Evolutionary conservation across 257 asterid genomes (phyloP).

Genomic region (Leptodermis oblonga): DNA sequence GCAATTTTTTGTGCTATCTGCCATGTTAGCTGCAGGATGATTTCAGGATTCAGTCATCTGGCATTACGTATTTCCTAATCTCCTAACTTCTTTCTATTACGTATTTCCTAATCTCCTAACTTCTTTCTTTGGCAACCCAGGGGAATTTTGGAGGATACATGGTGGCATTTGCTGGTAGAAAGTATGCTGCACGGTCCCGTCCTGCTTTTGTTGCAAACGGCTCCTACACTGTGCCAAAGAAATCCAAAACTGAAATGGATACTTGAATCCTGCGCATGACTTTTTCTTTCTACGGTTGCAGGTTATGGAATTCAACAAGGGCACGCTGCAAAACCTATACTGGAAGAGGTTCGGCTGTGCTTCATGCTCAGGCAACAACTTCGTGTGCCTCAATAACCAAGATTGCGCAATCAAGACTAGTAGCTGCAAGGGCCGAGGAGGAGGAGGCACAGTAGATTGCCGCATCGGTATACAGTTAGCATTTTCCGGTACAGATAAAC

Average conservation of each 20-base stretch:
- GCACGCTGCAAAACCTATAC: constrained; percentile 84
- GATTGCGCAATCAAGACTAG: constrained; percentile 81
- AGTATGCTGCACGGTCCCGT: constrained; percentile 81
- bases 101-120: no score
- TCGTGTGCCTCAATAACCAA: constrained; percentile 76
- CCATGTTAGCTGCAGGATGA: neutral
- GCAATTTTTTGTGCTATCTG: neutral
- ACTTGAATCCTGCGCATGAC: neutral
- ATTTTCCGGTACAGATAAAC: constrained; percentile 93
- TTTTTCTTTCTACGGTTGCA: constrained; percentile 19
- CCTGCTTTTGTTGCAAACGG: constrained; percentile 78
- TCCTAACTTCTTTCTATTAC: no score
- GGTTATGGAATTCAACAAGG: constrained; percentile 89
- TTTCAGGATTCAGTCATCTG: neutral
- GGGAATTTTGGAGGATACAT: constrained; percentile 84
- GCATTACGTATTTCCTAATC: neutral
- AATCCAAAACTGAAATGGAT: neutral
- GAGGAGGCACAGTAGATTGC: constrained; percentile 85
- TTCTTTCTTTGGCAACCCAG: constrained; percentile 27
- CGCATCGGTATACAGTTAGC: constrained; percentile 88
- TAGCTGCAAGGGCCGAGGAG: constrained; percentile 70
- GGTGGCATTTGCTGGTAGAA: constrained; percentile 98
- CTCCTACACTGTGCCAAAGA: constrained; percentile 41
- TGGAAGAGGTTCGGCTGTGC: constrained; percentile 93
- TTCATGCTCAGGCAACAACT: constrained; percentile 57